A percentile compares a stretch with the other conserved stretches of the same genome.
Conservation (phyloP, 768 basidiomycete species). For the Tubosaeta brunneosetosa region DNA sequence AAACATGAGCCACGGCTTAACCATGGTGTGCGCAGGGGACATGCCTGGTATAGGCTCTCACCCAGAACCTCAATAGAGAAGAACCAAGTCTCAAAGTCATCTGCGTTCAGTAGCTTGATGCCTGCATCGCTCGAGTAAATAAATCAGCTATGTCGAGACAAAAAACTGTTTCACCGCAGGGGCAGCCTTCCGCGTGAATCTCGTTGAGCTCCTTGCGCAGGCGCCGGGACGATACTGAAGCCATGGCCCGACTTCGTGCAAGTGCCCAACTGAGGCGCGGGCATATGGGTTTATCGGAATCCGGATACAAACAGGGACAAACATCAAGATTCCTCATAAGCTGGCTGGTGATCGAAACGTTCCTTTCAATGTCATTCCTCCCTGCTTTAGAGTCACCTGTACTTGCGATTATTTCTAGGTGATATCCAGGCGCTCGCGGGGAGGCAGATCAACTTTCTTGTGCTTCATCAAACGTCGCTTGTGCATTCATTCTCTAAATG, state of each 20-base stretch:
- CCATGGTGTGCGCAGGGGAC: constrained; percentile 4
- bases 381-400: constrained; percentile 72
- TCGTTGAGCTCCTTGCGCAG: constrained; percentile 69
- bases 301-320: constrained; percentile 35
- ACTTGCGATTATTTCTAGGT: constrained; percentile 36
- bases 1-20: constrained; percentile 1
- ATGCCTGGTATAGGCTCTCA: constrained; percentile 71
- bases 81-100: constrained; percentile 74
- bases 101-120: constrained; percentile 67
- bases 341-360: background rate
- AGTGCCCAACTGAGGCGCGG: constrained; percentile 6
- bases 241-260: constrained; percentile 38
- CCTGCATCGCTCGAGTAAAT: constrained; percentile 39
- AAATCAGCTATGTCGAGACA: background rate
- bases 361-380: constrained; percentile 41
- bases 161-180: constrained; percentile 45
- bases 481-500: constrained; percentile 11
- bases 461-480: constrained; percentile 16
- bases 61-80: constrained; percentile 82
- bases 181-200: constrained; percentile 61
- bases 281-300: constrained; percentile 7
- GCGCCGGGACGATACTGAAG: constrained; percentile 59
- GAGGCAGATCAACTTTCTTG: constrained; percentile 47
- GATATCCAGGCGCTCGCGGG: constrained; percentile 64
- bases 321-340: constrained; percentile 31